Percentiles rank a stretch among this genome's conserved stretches.
These are phyloP conservation scores for Drosera spatulata DNA, from an alignment of 179 eudicot genomes.

Conservation along the genomic window DNA sequence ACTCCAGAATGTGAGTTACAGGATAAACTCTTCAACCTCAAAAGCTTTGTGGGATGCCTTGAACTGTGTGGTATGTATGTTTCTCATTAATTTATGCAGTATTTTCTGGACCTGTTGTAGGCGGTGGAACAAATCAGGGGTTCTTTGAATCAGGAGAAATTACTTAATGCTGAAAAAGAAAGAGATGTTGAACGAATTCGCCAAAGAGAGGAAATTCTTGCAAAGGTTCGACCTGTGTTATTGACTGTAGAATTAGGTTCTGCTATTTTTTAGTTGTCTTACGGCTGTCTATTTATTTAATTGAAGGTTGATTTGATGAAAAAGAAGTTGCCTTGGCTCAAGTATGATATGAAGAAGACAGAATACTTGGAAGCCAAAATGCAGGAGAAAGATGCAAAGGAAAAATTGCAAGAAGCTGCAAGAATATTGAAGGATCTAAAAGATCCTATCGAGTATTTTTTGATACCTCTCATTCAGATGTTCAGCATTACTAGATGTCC, in stretches of 20 bases:
- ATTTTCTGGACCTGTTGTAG: slow-evolving; percentile 19
- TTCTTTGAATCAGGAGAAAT: slow-evolving; percentile 57
- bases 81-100: too few relatives aligned
- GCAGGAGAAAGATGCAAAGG: slow-evolving; percentile 51
- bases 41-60: not conserved
- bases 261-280: not conserved
- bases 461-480: not conserved
- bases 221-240: slow-evolving; percentile 37
- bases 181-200: slow-evolving; percentile 93
- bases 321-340: slow-evolving; percentile 92
- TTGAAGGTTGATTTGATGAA: slow-evolving; percentile 73
- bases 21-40: not conserved
- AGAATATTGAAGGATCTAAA: slow-evolving; percentile 33
- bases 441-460: slow-evolving; percentile 66
- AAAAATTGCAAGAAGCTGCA: slow-evolving; percentile 66
- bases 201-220: slow-evolving; percentile 78
- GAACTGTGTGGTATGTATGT: not conserved
- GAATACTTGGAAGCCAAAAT: slow-evolving; percentile 54
- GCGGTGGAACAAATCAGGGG: slow-evolving; percentile 53
- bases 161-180: slow-evolving; percentile 76
- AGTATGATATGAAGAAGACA: slow-evolving; percentile 71
- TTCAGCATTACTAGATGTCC: too few relatives aligned
- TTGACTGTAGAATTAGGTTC: not conserved
- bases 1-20: slow-evolving; percentile 54
- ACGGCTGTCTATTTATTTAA: not conserved